Evolutionary conservation across 192 early-diverging fungal genomes (phyloP).

Genomic region (Borealophlyctis nickersoniae): DNA sequence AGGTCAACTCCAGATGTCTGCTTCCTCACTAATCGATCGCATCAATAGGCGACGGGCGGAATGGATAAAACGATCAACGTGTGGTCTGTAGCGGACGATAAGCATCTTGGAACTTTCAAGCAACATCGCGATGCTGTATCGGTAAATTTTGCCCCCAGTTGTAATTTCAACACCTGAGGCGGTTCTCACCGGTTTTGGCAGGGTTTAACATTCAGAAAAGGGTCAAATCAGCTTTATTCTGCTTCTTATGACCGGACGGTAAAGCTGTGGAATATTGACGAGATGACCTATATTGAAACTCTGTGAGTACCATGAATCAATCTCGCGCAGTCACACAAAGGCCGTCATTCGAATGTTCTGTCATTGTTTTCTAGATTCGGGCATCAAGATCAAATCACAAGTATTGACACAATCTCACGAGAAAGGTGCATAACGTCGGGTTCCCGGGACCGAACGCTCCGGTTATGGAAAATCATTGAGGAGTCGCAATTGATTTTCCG

Average conservation of each 20-base stretch:
- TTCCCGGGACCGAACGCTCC: slow-evolving; percentile 80
- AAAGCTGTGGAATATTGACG: slow-evolving; percentile 96
- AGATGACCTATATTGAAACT: slow-evolving; percentile 89
- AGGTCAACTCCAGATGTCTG: background rate
- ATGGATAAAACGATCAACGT: slow-evolving; percentile 87
- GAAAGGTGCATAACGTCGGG: slow-evolving; percentile 92
- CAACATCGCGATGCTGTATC: slow-evolving; percentile 93
- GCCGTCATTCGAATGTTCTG: background rate
- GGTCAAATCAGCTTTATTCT: slow-evolving; percentile 79
- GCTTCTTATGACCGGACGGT: slow-evolving; percentile 87
- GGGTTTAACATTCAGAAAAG: slow-evolving; percentile 81
- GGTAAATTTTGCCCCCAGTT: slow-evolving; percentile 42
- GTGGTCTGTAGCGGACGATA: slow-evolving; percentile 81
- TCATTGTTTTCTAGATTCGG: slow-evolving; percentile 70
- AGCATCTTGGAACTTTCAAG: slow-evolving; percentile 68
- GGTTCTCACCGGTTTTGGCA: slow-evolving; percentile 40
- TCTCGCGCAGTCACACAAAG: background rate
- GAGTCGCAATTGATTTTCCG: slow-evolving; percentile 91
- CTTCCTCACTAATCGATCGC: background rate
- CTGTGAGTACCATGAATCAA: slow-evolving; percentile 34
- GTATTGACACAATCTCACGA: slow-evolving; percentile 76
- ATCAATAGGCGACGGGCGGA: slow-evolving; percentile 74
- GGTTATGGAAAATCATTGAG: slow-evolving; percentile 95
- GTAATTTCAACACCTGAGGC: background rate
- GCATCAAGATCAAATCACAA: slow-evolving; percentile 86